Percentiles rank a stretch among this genome's conserved stretches.
Evolutionary conservation across 2,329 filamentous ascomycete species (phyloP).

Genomic region (Penicillium digitatum): DNA sequence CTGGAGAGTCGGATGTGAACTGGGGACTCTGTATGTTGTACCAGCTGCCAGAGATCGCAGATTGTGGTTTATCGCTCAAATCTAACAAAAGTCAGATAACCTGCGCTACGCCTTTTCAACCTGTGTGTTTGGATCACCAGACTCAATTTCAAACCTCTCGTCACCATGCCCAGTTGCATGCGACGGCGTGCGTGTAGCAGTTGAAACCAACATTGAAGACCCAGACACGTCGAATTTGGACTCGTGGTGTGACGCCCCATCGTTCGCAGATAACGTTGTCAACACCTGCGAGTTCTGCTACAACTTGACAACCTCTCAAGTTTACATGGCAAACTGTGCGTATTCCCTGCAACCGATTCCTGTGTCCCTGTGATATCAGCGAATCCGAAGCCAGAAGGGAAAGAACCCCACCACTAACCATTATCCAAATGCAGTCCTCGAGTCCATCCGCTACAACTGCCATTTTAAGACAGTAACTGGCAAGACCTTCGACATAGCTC

Average conservation of each 20-base stretch:
- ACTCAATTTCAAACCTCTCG: slow-evolving; percentile 36
- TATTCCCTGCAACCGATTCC: slow-evolving; percentile 5
- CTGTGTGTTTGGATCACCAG: slow-evolving; percentile 44
- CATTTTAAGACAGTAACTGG: slow-evolving; percentile 37
- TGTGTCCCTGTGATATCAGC: not conserved
- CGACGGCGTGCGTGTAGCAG: slow-evolving; percentile 30
- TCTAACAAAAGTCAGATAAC: slow-evolving; percentile 35
- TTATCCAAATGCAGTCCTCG: slow-evolving; percentile 35
- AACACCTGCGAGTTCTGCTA: slow-evolving; percentile 44
- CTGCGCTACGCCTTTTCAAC: slow-evolving; percentile 44
- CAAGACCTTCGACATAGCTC: slow-evolving; percentile 39
- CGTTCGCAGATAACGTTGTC: slow-evolving; percentile 42
- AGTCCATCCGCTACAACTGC: slow-evolving; percentile 46
- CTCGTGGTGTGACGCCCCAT: slow-evolving; percentile 37
- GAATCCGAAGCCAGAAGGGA: not conserved
- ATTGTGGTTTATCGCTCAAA: not conserved
- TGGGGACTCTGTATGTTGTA: slow-evolving; percentile 45
- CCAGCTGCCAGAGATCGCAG: not conserved
- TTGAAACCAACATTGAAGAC: slow-evolving; percentile 30
- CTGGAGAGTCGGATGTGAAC: slow-evolving; percentile 42
- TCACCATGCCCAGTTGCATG: slow-evolving; percentile 46
- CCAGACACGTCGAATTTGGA: slow-evolving; percentile 31
- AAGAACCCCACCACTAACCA: slow-evolving; percentile 2
- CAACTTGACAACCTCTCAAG: slow-evolving; percentile 39
- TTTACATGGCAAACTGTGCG: slow-evolving; percentile 45